Percentiles rank a stretch among this genome's conserved stretches.
These are phyloP conservation scores for Lecanosticta acicola DNA, from an alignment of 2,329 filamentous ascomycete genomes.

Conservation along the genomic window DNA sequence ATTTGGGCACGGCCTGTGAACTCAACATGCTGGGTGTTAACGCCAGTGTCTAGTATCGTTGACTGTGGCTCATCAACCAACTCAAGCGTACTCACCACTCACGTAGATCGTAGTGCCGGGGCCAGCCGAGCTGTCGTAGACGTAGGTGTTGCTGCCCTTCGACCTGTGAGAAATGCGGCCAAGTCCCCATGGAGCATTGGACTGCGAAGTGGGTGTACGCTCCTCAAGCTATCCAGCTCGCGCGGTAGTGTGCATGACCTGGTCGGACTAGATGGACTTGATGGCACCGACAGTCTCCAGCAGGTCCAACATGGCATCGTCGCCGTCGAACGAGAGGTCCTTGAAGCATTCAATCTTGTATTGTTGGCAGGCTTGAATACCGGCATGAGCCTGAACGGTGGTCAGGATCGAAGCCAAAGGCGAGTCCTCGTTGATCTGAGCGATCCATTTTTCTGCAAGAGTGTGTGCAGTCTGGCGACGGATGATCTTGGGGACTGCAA, in stretches of 20 bases:
- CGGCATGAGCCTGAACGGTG: slow-evolving; percentile 10
- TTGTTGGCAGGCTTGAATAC: slow-evolving; percentile 17
- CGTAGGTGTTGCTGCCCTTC: slow-evolving; percentile 22
- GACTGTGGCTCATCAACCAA: not conserved
- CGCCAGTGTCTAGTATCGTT: slow-evolving; percentile 16
- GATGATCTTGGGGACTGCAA: slow-evolving; percentile 17
- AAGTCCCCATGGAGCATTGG: slow-evolving; percentile 20
- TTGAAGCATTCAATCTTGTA: slow-evolving; percentile 33
- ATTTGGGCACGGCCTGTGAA: slow-evolving; percentile 34
- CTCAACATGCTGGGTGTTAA: slow-evolving; percentile 26
- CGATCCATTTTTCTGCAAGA: slow-evolving; percentile 21
- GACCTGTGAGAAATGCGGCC: slow-evolving; percentile 18
- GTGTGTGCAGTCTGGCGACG: slow-evolving; percentile 14
- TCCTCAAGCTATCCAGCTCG: slow-evolving; percentile 7
- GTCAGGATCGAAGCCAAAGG: slow-evolving; percentile 10
- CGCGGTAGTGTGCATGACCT: slow-evolving; percentile 31
- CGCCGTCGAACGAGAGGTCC: slow-evolving; percentile 36
- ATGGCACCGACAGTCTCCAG: slow-evolving; percentile 29
- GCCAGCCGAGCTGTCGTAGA: slow-evolving; percentile 18
- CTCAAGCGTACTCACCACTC: slow-evolving; percentile 19
- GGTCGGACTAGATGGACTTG: slow-evolving; percentile 38
- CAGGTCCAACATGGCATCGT: slow-evolving; percentile 29
- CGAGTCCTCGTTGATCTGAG: slow-evolving; percentile 13
- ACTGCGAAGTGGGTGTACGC: slow-evolving; percentile 16
- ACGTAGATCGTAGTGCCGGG: slow-evolving; percentile 15